Evolutionary conservation across 2,329 filamentous ascomycete genomes (phyloP), one percentile per base, ranked within the genome.

Genomic region (Ramularia endophylla): DNA sequence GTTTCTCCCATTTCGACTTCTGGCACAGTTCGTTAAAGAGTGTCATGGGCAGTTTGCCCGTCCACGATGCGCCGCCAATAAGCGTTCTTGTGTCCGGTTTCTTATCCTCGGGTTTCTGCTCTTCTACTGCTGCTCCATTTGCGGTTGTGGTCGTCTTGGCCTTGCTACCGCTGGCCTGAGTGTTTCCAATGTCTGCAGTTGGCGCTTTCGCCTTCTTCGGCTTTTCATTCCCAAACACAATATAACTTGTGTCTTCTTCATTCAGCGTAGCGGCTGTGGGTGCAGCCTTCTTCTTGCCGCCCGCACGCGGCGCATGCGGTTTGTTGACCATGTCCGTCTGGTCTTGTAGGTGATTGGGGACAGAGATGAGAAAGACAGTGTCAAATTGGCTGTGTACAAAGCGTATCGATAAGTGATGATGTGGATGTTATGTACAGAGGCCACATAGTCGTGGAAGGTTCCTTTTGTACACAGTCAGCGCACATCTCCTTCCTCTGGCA

Each of bases 31-130:
- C 92, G 27, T 85, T 87, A 50, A 97, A 77, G 56, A 97, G 75
- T 61, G 94, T 95, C 50, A 95, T 85, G 1, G 92, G 92, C 22
- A 98, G 71, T 64, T 98, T 98, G 29, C 92, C 92, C 0, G 92
- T 98, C 92, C 92, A 98, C 54, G 88, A 95, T 44, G 87, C 80
- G 36, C 92, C 92, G 30, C 88, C 92, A 58, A 98, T 94, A 51
- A 98, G 71, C 54, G 94, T 87, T 64, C 77, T 70, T 16, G 75
- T 76, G 36, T 78, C 72, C 29, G 78, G 77, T 53, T 75, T 78
- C 61, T 78, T 80, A 5, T 61, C 65, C 35, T 60, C 58, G 33
- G 57, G 43, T 18, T 46, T 37, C 17, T 20, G 18, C 17, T 34
- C 32, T 19, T 34, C 32, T 8, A 46, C 36, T 7, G 35, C 36